Evolutionary conservation across 805 yeast species (phyloP).

Genomic region (Ogataea sp.): DNA sequence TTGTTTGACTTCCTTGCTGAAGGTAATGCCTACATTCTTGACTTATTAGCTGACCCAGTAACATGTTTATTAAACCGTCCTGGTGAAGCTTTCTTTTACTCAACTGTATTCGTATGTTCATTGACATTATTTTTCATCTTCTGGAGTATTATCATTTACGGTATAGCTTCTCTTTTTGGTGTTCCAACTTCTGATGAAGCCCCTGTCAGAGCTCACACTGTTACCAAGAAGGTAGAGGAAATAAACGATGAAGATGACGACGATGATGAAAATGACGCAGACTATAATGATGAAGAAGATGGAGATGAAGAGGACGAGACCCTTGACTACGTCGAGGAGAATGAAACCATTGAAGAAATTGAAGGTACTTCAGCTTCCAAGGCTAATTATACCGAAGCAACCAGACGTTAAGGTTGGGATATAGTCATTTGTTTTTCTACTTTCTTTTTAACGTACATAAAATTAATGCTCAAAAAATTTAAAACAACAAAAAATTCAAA

Average conservation of each 20-base stretch:
- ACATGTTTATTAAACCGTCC: constrained; percentile 38
- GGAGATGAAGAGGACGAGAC: constrained; percentile 8
- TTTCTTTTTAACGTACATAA: too few species aligned
- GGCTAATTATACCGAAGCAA: constrained; percentile 20
- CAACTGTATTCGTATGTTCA: constrained; percentile 30
- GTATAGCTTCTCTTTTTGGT: constrained; percentile 17
- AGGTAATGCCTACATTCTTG: constrained; percentile 27
- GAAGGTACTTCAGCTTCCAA: constrained; percentile 15
- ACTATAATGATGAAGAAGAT: constrained; percentile 7
- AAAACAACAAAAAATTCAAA: too few species aligned
- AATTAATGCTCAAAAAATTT: too few species aligned
- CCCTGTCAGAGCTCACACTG: neutral
- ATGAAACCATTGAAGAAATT: constrained; percentile 1
- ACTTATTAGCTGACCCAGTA: constrained; percentile 37
- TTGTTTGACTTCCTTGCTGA: constrained; percentile 14
- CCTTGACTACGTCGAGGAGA: constrained; percentile 6
- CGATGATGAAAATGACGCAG: neutral
- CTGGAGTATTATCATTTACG: constrained; percentile 28
- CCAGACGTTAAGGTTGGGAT: constrained; percentile 16
- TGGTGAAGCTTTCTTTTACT: constrained; percentile 39
- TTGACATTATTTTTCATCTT: constrained; percentile 30
- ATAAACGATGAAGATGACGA: neutral
- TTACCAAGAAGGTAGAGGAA: neutral
- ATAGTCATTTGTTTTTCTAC: too few species aligned
- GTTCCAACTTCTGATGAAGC: constrained; percentile 4